Evolutionary conservation across 2,329 filamentous ascomycete genomes (phyloP).

Genomic region (Davidsoniella australis): DNA sequence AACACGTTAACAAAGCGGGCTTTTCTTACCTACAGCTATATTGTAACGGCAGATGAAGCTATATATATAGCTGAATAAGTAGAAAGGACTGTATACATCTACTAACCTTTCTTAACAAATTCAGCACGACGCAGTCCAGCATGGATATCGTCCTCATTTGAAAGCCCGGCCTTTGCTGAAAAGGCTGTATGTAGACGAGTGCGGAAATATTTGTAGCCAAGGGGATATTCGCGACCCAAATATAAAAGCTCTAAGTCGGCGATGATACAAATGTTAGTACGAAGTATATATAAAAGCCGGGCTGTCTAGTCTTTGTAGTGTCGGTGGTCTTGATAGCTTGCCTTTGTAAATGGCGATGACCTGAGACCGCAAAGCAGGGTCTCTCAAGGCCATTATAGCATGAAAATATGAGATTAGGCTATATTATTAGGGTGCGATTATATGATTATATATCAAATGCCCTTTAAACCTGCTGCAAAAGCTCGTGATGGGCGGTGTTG

Average conservation of each 20-base stretch:
- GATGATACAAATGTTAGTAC: not conserved
- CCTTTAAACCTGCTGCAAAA: no score
- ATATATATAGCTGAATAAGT: not conserved
- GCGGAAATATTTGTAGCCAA: conserved; percentile 67
- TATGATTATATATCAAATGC: no score
- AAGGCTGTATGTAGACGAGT: conserved; percentile 74
- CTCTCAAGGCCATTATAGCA: conserved; percentile 19
- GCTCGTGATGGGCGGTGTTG: no score
- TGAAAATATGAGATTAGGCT: no score
- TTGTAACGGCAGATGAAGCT: not conserved
- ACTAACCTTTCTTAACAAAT: conserved; percentile 78
- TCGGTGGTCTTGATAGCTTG: conserved; percentile 18
- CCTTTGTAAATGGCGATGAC: conserved; percentile 86
- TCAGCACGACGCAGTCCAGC: conserved; percentile 62
- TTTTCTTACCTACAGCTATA: no score
- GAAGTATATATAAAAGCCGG: not conserved
- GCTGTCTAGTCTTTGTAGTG: not conserved
- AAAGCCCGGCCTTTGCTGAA: conserved; percentile 51
- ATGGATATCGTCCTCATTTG: conserved; percentile 57
- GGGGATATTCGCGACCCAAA: conserved; percentile 71
- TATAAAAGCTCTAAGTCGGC: conserved; percentile 54
- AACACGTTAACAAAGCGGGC: conserved; percentile 1
- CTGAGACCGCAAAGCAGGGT: conserved; percentile 48
- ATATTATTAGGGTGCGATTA: no score
- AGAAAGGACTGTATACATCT: no score